phyloP scores from a whole-genome alignment of 768 basidiomycete species.

The Sistotremastrum suecicum region DNA sequence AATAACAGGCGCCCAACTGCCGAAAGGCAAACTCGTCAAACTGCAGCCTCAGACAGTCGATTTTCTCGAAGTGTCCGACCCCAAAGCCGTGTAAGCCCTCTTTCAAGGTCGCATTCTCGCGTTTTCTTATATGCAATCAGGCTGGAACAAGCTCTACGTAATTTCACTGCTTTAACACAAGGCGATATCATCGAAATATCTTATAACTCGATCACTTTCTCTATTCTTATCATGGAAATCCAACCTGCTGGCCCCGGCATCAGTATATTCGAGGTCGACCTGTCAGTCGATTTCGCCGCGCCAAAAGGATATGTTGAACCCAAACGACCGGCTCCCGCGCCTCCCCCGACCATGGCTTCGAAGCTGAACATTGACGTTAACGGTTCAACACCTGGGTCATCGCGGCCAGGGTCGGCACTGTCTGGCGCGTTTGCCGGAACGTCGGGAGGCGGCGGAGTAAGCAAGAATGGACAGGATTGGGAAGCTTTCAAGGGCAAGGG shows the following conservation, averaged over 20 bases:
- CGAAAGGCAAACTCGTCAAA: slow-evolving; percentile 93
- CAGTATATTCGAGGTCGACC: slow-evolving; percentile 83
- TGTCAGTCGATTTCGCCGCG: slow-evolving; percentile 94
- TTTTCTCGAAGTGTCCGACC: slow-evolving; percentile 95
- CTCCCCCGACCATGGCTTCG: slow-evolving; percentile 85
- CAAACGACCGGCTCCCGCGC: slow-evolving; percentile 65
- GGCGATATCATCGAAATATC: slow-evolving; percentile 96
- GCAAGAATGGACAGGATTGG: slow-evolving; percentile 73
- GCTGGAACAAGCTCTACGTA: slow-evolving; percentile 86
- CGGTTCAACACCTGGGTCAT: slow-evolving; percentile 75
- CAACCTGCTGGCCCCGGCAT: slow-evolving; percentile 81
- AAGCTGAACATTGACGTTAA: slow-evolving; percentile 92
- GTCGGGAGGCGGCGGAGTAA: slow-evolving; percentile 32
- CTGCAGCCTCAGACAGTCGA: slow-evolving; percentile 90
- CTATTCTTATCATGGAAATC: slow-evolving; percentile 90
- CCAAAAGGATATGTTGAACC: slow-evolving; percentile 94
- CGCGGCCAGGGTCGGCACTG: slow-evolving; percentile 63
- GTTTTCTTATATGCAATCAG: slow-evolving; percentile 24
- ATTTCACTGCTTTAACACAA: slow-evolving; percentile 83
- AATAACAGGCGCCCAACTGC: slow-evolving; percentile 74
- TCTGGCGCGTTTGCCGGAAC: slow-evolving; percentile 51
- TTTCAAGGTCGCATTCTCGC: neutral
- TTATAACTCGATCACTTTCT: slow-evolving; percentile 94
- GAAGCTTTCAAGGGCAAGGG: slow-evolving; percentile 96
- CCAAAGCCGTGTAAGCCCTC: slow-evolving; percentile 81